Percentiles rank a stretch among this genome's conserved stretches.
phyloP scores from a whole-genome alignment of 257 asterid genomes.

The Nemophila menziesii region DNA sequence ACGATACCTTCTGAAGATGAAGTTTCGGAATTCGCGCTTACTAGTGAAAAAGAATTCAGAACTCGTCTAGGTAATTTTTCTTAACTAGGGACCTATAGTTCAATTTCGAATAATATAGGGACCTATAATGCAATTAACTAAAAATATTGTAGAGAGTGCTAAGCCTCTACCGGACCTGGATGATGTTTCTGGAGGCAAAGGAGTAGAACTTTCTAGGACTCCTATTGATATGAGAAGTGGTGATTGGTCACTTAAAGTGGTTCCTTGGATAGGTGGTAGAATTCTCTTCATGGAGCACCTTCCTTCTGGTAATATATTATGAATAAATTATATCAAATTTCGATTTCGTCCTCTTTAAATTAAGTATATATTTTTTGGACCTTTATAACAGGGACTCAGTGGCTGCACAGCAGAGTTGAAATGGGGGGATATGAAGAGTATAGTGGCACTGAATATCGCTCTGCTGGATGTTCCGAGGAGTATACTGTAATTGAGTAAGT shows the following conservation, averaged over 20 bases:
- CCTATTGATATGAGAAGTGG: constrained; percentile 72
- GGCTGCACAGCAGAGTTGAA: constrained; percentile 94
- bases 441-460: constrained; percentile 68
- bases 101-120: neutral
- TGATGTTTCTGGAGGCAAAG: constrained; percentile 47
- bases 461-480: constrained; percentile 95
- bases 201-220: constrained; percentile 55
- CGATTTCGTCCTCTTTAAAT: neutral
- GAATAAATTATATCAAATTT: neutral
- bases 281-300: constrained; percentile 83
- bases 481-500: constrained; percentile 76
- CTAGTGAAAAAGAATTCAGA: constrained; percentile 42
- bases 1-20: constrained; percentile 56
- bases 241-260: constrained; percentile 79
- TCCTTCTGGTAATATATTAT: constrained; percentile 58
- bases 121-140: too few relatives aligned
- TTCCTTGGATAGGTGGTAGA: constrained; percentile 98
- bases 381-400: constrained; percentile 63
- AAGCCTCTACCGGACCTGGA: constrained; percentile 58
- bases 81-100: constrained; percentile 1
- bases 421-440: constrained; percentile 87
- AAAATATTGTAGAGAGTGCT: constrained; percentile 45
- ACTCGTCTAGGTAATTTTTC: constrained; percentile 44
- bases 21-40: constrained; percentile 37
- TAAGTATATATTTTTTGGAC: neutral